These are phyloP conservation scores for Trichoderma polysporum DNA, from an alignment of 2,329 filamentous ascomycete species.

Conservation along the genomic window DNA sequence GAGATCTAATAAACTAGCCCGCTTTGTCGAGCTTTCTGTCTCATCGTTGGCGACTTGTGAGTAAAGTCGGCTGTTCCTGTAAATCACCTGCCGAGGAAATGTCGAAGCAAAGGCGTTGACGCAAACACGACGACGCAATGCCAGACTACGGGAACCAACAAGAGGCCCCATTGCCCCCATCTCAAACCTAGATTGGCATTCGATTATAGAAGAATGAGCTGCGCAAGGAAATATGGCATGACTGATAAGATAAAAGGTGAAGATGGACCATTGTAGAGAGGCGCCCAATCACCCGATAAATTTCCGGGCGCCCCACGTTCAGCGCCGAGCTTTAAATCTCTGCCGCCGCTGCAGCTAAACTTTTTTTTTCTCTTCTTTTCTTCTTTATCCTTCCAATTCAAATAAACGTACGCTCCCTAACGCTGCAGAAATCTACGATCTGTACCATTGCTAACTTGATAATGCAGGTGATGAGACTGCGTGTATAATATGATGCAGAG, in stretches of 20 bases:
- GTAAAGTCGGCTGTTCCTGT: slow-evolving; percentile 8
- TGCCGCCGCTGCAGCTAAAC: slow-evolving; percentile 20
- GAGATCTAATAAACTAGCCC: slow-evolving; percentile 28
- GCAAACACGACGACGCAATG: slow-evolving; percentile 24
- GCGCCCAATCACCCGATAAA: slow-evolving; percentile 29
- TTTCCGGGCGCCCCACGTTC: slow-evolving; percentile 29
- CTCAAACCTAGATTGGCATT: background rate
- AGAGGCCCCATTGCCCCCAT: slow-evolving; percentile 28
- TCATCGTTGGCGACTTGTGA: slow-evolving; percentile 1
- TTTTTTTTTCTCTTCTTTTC: slow-evolving; percentile 52
- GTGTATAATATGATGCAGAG: slow-evolving; percentile 86
- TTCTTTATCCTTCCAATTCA: slow-evolving; percentile 98
- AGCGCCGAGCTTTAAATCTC: slow-evolving; percentile 39
- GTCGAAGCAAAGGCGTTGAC: background rate
- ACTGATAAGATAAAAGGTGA: slow-evolving; percentile 20
- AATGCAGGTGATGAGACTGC: slow-evolving; percentile 95
- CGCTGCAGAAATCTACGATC: slow-evolving; percentile 20
- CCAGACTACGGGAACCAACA: slow-evolving; percentile 27
- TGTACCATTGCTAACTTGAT: slow-evolving; percentile 34
- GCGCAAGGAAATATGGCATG: slow-evolving; percentile 2
- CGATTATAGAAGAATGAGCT: background rate
- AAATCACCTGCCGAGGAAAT: slow-evolving; percentile 22
- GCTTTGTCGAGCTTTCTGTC: slow-evolving; percentile 21
- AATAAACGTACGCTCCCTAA: slow-evolving; percentile 73
- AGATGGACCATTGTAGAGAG: background rate